Evolutionary conservation across 2,329 filamentous ascomycete species (phyloP).

Genomic region (Pseudocercospora fijiensis): DNA sequence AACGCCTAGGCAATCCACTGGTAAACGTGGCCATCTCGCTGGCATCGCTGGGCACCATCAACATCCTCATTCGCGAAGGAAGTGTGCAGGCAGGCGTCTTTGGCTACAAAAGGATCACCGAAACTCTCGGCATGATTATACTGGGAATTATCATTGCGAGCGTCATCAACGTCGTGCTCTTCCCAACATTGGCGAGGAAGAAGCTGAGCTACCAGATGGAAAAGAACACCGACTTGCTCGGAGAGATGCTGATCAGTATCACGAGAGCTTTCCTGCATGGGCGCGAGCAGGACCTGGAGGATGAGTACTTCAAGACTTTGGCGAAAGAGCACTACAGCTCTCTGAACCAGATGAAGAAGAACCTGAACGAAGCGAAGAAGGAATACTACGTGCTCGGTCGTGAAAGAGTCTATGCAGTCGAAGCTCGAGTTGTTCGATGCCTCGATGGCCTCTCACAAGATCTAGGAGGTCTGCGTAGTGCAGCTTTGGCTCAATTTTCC

Average conservation of each 20-base stretch:
- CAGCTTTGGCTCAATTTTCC: slow-evolving; percentile 83
- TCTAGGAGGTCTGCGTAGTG: slow-evolving; percentile 84
- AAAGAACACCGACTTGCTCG: slow-evolving; percentile 70
- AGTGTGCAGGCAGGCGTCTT: slow-evolving; percentile 80
- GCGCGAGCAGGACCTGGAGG: slow-evolving; percentile 72
- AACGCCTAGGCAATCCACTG: slow-evolving; percentile 41
- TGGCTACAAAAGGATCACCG: slow-evolving; percentile 75
- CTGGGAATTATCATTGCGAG: slow-evolving; percentile 72
- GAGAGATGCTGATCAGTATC: slow-evolving; percentile 78
- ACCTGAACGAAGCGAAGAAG: slow-evolving; percentile 79
- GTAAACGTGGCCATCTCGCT: slow-evolving; percentile 68
- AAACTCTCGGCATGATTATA: slow-evolving; percentile 80
- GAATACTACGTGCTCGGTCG: slow-evolving; percentile 82
- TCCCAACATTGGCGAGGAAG: slow-evolving; percentile 72
- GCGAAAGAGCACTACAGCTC: slow-evolving; percentile 61
- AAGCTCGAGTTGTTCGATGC: slow-evolving; percentile 77
- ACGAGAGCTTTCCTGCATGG: slow-evolving; percentile 81
- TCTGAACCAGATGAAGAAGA: slow-evolving; percentile 70
- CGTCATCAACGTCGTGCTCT: slow-evolving; percentile 73
- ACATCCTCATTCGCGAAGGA: slow-evolving; percentile 86
- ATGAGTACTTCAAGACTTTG: slow-evolving; percentile 63
- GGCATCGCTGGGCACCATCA: slow-evolving; percentile 84
- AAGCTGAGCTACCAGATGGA: slow-evolving; percentile 72
- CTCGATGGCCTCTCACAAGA: slow-evolving; percentile 84
- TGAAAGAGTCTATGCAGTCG: slow-evolving; percentile 74